phyloP scores from a whole-genome alignment of 2,329 filamentous ascomycete species.

The Botrytis medusae region DNA sequence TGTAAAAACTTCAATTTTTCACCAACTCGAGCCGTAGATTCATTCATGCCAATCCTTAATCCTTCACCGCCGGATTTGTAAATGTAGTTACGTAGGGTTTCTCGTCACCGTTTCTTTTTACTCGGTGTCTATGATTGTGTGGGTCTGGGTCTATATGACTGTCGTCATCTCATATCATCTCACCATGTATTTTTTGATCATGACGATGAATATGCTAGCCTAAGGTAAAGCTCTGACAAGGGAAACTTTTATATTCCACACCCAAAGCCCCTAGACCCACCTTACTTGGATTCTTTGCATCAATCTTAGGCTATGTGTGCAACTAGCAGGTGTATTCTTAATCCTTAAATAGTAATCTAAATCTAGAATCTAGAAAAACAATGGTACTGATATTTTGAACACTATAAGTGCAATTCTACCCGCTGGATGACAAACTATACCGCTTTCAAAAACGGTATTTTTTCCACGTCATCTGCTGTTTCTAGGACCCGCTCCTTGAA shows the following conservation, averaged over 20 bases:
- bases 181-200: background rate
- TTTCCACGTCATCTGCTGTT: background rate
- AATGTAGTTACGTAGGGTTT: rapidly evolving
- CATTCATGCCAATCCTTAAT: background rate
- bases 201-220: rapidly evolving
- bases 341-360: background rate
- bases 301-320: background rate
- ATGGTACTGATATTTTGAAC: background rate
- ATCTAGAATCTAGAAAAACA: background rate
- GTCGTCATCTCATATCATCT: rapidly evolving
- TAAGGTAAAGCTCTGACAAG: rapidly evolving
- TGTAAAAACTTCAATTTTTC: rapidly evolving
- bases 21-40: background rate
- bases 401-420: background rate
- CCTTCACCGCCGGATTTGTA: background rate
- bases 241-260: background rate
- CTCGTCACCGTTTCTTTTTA: background rate
- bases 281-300: background rate
- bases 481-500: background rate
- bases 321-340: rapidly evolving
- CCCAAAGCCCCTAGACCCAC: background rate
- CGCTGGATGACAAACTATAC: rapidly evolving
- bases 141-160: rapidly evolving
- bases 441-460: background rate
- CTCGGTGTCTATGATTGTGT: background rate